Evolutionary conservation across 352 stramenopile genomes (phyloP).

Genomic region (Phytophthora aleatoria): DNA sequence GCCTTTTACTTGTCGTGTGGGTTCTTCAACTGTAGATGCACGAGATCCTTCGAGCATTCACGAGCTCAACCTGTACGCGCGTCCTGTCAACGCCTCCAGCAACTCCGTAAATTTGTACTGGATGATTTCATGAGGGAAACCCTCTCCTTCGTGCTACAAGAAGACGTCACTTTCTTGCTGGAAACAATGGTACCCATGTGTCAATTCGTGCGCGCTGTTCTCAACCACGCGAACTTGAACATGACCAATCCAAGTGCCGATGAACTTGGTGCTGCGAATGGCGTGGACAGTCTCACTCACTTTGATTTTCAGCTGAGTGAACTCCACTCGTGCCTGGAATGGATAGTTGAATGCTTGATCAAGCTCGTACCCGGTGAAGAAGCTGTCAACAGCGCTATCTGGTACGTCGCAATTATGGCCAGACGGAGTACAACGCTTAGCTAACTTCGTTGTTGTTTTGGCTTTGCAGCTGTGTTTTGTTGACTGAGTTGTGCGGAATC

Average conservation of each 20-base stretch:
- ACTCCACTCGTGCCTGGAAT: constrained; percentile 37
- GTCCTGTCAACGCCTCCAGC: constrained; percentile 30
- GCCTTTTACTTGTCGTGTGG: constrained; percentile 82
- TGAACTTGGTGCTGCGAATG: constrained; percentile 1
- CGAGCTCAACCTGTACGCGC: constrained; percentile 1
- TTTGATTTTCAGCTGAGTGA: constrained; percentile 41
- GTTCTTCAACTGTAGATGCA: constrained; percentile 66
- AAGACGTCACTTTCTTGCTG: constrained; percentile 34
- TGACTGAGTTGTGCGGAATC: constrained; percentile 71
- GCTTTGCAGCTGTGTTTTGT: constrained; percentile 59
- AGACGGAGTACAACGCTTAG: neutral
- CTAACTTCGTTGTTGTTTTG: constrained; percentile 7
- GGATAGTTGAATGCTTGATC: constrained; percentile 43
- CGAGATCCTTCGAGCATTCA: constrained; percentile 70
- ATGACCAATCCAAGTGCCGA: neutral
- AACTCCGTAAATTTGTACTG: constrained; percentile 68
- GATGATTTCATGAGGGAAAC: constrained; percentile 60
- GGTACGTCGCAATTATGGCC: constrained; percentile 14
- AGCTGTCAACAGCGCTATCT: constrained; percentile 32
- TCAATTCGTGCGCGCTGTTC: constrained; percentile 69
- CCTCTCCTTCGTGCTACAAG: constrained; percentile 36
- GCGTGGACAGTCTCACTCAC: neutral
- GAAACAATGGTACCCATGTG: constrained; percentile 68
- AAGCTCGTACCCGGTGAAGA: constrained; percentile 31
- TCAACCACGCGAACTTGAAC: constrained; percentile 73